Conservation (phyloP, 2,329 filamentous ascomycete genomes). For the Colletotrichum gigasporum region DNA sequence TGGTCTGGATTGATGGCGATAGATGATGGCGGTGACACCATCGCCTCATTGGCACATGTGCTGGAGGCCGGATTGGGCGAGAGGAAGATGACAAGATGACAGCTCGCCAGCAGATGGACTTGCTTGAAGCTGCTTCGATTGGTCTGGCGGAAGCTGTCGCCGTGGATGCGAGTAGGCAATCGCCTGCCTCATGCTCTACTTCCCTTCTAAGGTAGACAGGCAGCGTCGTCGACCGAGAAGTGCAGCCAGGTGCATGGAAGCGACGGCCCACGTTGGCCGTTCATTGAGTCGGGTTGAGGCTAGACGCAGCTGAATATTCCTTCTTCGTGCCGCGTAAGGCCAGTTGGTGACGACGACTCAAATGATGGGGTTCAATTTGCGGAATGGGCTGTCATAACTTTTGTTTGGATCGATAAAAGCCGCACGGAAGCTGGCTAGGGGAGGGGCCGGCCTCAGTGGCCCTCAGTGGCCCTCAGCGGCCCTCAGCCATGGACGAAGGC, state of each 20-base stretch:
- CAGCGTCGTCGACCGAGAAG: not conserved
- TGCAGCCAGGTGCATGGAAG: not conserved
- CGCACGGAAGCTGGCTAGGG: slow-evolving; percentile 1
- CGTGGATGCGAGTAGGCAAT: not conserved
- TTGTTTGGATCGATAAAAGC: not conserved
- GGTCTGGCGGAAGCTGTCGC: not conserved
- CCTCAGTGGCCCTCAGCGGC: no score
- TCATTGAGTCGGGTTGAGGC: not conserved
- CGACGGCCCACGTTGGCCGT: not conserved
- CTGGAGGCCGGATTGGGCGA: not conserved
- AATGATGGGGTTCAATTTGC: not conserved
- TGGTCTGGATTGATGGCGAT: not conserved
- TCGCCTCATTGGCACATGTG: not conserved
- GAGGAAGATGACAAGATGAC: not conserved
- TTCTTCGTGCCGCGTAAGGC: not conserved
- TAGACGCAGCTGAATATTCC: slow-evolving; percentile 5
- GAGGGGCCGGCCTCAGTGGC: no score
- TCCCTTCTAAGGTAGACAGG: not conserved
- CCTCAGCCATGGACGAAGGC: not conserved
- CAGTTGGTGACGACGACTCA: slow-evolving; percentile 4
- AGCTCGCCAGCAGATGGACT: not conserved
- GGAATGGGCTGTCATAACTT: slow-evolving; percentile 4
- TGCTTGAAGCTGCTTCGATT: not conserved
- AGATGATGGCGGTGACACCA: not conserved
- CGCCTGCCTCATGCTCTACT: not conserved